These are phyloP conservation scores for Bruguiera sexangula DNA, from an alignment of 345 rosid genomes.

Conservation along the genomic window DNA sequence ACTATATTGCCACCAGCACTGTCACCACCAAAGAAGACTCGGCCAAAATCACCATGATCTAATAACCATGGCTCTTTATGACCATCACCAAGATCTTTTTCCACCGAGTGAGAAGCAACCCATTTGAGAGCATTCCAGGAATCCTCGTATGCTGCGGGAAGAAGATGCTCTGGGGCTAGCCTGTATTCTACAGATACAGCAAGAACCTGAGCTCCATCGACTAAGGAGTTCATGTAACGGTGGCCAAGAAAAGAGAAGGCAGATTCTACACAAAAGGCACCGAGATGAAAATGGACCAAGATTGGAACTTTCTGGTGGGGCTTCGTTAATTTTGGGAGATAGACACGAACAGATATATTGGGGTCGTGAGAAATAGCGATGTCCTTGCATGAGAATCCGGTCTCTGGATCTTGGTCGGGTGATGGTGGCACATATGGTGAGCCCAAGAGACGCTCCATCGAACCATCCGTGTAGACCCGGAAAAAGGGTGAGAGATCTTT, in stretches of 20 bases:
- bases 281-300: conserved; percentile 45
- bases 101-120: conserved; percentile 30
- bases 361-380: conserved; percentile 24
- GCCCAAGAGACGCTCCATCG: conserved; percentile 23
- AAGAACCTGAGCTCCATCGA: conserved; percentile 23
- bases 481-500: conserved; percentile 23
- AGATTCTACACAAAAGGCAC: conserved; percentile 43
- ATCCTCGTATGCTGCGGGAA: conserved; percentile 40
- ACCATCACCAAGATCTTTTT: neutral
- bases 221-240: conserved; percentile 25
- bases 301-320: conserved; percentile 29
- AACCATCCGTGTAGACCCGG: conserved; percentile 37
- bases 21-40: too few species aligned
- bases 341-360: conserved; percentile 30
- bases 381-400: conserved; percentile 40
- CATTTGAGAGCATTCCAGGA: conserved; percentile 44
- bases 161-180: conserved; percentile 42
- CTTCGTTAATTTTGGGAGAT: conserved; percentile 30
- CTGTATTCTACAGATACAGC: conserved; percentile 46
- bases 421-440: conserved; percentile 26
- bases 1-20: too few species aligned
- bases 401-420: conserved; percentile 20
- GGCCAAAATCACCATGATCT: conserved; percentile 25
- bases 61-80: conserved; percentile 39
- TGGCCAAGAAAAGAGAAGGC: conserved; percentile 27